A percentile compares a stretch with the other conserved stretches of the same genome.
These are phyloP conservation scores for Barnettozyma vustinii DNA, from an alignment of 805 yeast species.

Conservation along the genomic window DNA sequence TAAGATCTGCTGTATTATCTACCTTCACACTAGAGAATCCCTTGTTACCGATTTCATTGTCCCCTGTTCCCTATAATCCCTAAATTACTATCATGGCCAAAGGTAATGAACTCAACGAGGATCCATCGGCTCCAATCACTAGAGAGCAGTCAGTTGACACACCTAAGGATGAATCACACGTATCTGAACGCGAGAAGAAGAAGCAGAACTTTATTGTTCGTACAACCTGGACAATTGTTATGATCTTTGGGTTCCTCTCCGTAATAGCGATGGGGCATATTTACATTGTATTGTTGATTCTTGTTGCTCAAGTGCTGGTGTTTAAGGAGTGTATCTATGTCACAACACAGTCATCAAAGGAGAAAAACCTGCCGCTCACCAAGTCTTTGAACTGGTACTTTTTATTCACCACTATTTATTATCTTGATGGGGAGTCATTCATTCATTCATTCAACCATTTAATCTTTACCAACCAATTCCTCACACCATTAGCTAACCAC, in stretches of 20 bases:
- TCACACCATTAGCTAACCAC: constrained; percentile 61
- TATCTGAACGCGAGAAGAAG: constrained; percentile 44
- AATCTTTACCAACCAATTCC: constrained; percentile 45
- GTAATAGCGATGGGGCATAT: constrained; percentile 80
- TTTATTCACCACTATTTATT: constrained; percentile 79
- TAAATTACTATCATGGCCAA: neutral
- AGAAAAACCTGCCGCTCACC: constrained; percentile 77
- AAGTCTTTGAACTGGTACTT: constrained; percentile 90
- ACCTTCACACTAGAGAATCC: neutral
- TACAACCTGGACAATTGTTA: constrained; percentile 88
- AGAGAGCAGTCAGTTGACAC: neutral
- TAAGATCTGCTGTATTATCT: neutral
- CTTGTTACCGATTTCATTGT: neutral
- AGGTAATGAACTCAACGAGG: neutral
- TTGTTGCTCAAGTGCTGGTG: constrained; percentile 71
- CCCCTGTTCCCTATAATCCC: too few relatives aligned
- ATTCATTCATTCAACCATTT: constrained; percentile 57
- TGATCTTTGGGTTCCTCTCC: constrained; percentile 70
- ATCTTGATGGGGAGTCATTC: constrained; percentile 80
- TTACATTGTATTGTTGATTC: constrained; percentile 67
- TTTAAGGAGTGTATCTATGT: constrained; percentile 91
- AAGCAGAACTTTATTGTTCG: constrained; percentile 82
- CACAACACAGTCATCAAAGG: constrained; percentile 71
- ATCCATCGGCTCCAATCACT: neutral
- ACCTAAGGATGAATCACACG: neutral